Evolutionary conservation across 2,329 filamentous ascomycete species (phyloP), one percentile per base, ranked within the genome.

Genomic region (Colletotrichum lindemuthianum): DNA sequence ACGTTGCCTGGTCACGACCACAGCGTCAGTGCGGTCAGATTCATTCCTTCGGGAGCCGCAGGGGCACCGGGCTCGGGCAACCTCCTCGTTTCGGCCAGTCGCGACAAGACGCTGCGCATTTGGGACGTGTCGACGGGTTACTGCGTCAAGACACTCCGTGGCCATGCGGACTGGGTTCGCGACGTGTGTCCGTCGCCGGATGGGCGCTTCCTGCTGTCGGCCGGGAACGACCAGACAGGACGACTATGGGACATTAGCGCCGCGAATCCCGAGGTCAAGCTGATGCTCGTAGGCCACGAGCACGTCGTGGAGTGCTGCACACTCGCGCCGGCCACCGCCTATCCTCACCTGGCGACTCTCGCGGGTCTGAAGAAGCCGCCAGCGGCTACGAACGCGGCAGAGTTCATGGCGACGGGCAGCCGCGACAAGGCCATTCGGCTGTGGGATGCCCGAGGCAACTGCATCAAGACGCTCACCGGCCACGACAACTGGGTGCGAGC

Each of bases 71-170:
- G 89, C n/a, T 92, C 91, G 2, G 91, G 92, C 36, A 97, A 97
- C 71, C 84, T 97, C 13, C 84, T 97, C 2, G 93, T 96, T 10
- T 94, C 90, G 64, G 93, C 93, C 7, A 95, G 91, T 70, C 85
- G 94, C 74, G 94, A 97, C 76, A 91, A 91, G 75, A 92, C 92
- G 2, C 81, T 98, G 56, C 86, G 91, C 61, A 91, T 97, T 76
- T 97, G 95, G 94, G 93, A 97, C 73, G 91, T 95, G 33, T 93
- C 91, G 34, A 97, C 93, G 1, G 94, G 95, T 6, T 97, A 94
- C 75, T 97, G 93, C 73, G 85, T 97, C 47, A 93, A 92, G 76
- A 97, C 94, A n/a, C 84, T 97, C 67, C 86, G 88, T 36, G 93
- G 94, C 1, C 94, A 97, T 72, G 85, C 84, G 3, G 93, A 92